phyloP scores from a whole-genome alignment of 2,329 filamentous ascomycete genomes.

The Beauveria caledonica region DNA sequence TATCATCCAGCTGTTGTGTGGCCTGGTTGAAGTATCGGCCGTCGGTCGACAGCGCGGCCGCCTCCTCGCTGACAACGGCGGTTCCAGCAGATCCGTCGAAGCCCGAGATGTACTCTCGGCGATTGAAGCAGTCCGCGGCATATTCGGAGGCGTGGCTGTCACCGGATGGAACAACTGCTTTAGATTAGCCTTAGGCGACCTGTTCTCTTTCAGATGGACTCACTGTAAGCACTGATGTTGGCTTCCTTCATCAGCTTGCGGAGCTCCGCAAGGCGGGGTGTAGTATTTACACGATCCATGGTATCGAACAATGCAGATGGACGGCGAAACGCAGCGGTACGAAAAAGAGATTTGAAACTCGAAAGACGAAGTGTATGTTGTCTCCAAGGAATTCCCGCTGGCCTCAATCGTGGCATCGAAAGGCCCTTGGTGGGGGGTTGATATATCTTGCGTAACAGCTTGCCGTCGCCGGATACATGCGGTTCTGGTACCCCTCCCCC shows the following conservation, averaged over 20 bases:
- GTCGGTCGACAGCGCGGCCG: conserved; percentile 87
- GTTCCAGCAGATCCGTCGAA: conserved; percentile 94
- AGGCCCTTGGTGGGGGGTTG: neutral
- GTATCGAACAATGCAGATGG: neutral
- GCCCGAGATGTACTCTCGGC: conserved; percentile 84
- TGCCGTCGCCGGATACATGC: neutral
- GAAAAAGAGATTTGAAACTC: neutral
- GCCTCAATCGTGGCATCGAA: conserved; percentile 4
- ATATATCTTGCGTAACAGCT: conserved; percentile 6
- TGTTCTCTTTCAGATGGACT: conserved; percentile 8
- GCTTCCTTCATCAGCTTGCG: conserved; percentile 80
- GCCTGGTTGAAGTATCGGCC: conserved; percentile 98
- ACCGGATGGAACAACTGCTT: conserved; percentile 83
- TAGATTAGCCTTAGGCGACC: conserved; percentile 13
- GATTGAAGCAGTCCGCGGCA: conserved; percentile 88
- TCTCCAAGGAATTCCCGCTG: conserved; percentile 1
- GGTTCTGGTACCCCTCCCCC: conserved; percentile 10
- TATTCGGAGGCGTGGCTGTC: conserved; percentile 98
- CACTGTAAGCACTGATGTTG: conserved; percentile 89
- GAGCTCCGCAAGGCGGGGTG: conserved; percentile 64
- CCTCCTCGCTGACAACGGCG: conserved; percentile 76
- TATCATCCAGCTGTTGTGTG: conserved; percentile 76
- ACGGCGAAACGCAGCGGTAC: neutral
- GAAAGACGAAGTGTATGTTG: neutral
- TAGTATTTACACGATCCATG: conserved; percentile 57